Evolutionary conservation across 2,329 filamentous ascomycete species (phyloP).

Genomic region (Colletotrichum tropicicola): DNA sequence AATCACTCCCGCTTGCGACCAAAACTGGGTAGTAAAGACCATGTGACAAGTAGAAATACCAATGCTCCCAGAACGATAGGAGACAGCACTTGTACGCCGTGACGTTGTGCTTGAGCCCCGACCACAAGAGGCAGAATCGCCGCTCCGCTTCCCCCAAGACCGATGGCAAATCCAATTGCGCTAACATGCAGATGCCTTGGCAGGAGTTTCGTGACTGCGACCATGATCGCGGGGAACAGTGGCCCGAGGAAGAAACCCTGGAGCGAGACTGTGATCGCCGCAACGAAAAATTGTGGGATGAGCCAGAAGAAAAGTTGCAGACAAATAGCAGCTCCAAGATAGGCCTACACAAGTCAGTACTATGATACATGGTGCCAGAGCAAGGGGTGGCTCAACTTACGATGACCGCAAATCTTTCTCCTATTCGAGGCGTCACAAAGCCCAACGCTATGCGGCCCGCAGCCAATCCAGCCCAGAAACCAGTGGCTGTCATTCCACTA

Average conservation of each 20-base stretch:
- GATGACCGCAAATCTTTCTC: background rate
- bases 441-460: constrained; percentile 77
- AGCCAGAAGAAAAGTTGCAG: constrained; percentile 83
- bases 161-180: constrained; percentile 80
- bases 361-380: too few species aligned
- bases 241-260: constrained; percentile 84
- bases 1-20: constrained; percentile 46
- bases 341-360: constrained; percentile 57
- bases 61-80: constrained; percentile 62
- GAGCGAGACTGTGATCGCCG: constrained; percentile 73
- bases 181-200: constrained; percentile 77
- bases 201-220: constrained; percentile 74
- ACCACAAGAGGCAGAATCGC: constrained; percentile 72
- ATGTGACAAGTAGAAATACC: constrained; percentile 51
- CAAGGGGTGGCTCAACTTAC: background rate
- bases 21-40: constrained; percentile 53
- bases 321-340: constrained; percentile 70
- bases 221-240: constrained; percentile 77
- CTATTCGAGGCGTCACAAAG: constrained; percentile 75
- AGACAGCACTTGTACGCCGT: constrained; percentile 64
- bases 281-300: constrained; percentile 79
- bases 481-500: constrained; percentile 78
- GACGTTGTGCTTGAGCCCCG: constrained; percentile 68
- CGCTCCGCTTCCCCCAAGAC: constrained; percentile 77
- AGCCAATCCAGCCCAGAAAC: constrained; percentile 87